Conservation (phyloP, 768 basidiomycete genomes). For the Xerocomellus dryophilus region DNA sequence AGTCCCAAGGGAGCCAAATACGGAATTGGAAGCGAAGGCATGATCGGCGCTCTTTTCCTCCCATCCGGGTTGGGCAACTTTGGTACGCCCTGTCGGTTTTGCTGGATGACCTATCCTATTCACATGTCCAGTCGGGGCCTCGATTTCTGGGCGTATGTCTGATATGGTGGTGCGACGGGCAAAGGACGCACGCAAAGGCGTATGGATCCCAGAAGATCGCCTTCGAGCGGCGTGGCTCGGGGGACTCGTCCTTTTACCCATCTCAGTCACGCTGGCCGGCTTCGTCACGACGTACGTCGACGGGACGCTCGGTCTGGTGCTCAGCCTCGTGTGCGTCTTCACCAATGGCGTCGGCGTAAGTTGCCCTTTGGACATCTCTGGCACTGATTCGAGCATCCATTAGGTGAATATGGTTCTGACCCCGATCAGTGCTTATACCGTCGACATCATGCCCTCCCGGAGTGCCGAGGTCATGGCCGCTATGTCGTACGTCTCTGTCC, state of each 20-base stretch:
- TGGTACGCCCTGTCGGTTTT: constrained; percentile 4
- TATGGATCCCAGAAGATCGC: constrained; percentile 69
- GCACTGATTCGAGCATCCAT: neutral
- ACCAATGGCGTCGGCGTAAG: constrained; percentile 62
- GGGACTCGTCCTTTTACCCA: constrained; percentile 46
- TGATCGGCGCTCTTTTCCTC: constrained; percentile 26
- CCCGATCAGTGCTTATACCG: constrained; percentile 53
- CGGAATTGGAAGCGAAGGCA: constrained; percentile 17
- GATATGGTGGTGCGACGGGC: constrained; percentile 50
- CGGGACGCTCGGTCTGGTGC: constrained; percentile 46
- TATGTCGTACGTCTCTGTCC: constrained; percentile 39
- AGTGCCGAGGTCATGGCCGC: constrained; percentile 66
- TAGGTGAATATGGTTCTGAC: constrained; percentile 57
- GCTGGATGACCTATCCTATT: neutral
- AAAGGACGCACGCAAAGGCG: constrained; percentile 47
- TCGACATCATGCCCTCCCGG: constrained; percentile 56
- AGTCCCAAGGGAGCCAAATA: constrained; percentile 43
- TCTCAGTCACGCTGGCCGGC: constrained; percentile 49
- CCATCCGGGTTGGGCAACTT: constrained; percentile 26
- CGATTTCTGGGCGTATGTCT: constrained; percentile 56
- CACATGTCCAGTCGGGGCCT: constrained; percentile 49
- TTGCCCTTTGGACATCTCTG: neutral
- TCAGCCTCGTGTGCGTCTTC: constrained; percentile 58
- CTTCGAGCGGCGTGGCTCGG: constrained; percentile 50
- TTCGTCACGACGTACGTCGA: constrained; percentile 49